Base-by-base conservation (phyloP, 2,329 filamentous ascomycete species). In the Pestalotiopsis fici region DNA sequence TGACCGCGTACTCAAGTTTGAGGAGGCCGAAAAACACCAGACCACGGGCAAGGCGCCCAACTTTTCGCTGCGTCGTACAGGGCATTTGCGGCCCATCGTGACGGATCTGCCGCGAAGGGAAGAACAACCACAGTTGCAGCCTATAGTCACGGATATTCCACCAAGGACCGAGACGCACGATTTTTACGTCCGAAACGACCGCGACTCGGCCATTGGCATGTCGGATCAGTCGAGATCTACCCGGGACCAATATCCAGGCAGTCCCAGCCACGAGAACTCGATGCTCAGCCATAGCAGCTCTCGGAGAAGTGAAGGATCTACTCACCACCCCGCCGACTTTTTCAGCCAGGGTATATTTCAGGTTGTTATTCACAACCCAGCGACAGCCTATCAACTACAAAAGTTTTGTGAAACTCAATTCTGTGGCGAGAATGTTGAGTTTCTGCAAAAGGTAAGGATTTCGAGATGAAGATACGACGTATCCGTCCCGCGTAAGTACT, bases 361-460 rank as follows among this genome's bases (percentile, higher is more conserved):
- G 61, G 73, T 81, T 28, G 81, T 82, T 7, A 69, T 83, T 15
- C 78, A 79, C 66, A 81, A 83, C 68, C 82, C 82, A 0, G 78
- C 79, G 6, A 83, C 80, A n/a, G 76, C 79, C 5, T 77, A 82
- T 70, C 78, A 80, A 57, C 75, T 83, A n/a, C 75, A 78, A 56
- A 78, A 77, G 59, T 83, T 81, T 68, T 79, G 79, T 68, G 78
- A 81, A 67, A 77, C 74, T 59, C 74, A 78, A 50, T 72, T 79
- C 23, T 82, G 79, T 69, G 78, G 77, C 3, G 82, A 83, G 67
- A 82, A 83, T 65, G 76, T 83, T 72, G 81, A 83, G 65, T 85
- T 85, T 68, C 72, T 86, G 37, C 74, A 81, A 25, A 83, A 83
- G 78, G 83, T 84, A 65, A 7, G 59, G 18, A 3, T 18, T 31